Evolutionary conservation across 1,284 basidiomycete species (phyloP), one percentile per base, ranked within the genome.

Genomic region (Moesziomyces antarcticus): DNA sequence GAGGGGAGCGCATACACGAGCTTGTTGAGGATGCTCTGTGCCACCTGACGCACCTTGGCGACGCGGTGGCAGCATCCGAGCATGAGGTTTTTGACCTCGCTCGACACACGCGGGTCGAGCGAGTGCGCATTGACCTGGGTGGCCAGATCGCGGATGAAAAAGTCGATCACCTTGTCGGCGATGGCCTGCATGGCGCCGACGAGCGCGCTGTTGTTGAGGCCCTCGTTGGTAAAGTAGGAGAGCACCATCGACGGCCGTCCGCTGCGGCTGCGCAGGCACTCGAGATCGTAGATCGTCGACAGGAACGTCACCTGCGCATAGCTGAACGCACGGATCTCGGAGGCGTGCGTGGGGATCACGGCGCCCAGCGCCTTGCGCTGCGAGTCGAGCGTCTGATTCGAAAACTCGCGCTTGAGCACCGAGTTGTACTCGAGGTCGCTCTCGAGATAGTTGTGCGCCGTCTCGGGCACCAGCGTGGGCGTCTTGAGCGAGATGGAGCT

Each of bases 401-500:
- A 74, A 48, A 78, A 81, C 52, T 81, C 79, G 73, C 93, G 88
- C 68, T 82, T 81, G 51, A 99, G 89, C 30, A 96, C 91, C 9
- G 93, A 91, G 84, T 94, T 96, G 84, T 95, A 97, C 83, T 97
- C 94, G 22, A 98, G 88, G 72, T 95, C 93, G 78, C 92, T 93
- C 35, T 91, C 91, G 40, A 94, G 89, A 55, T 91, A 92, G 84
- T 97, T 94, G 71, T 90, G 90, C 1, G 92, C 89, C 63, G 90
- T 90, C 82, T 96, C 94, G 30, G 92, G 86, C 5, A 98, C 90
- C 66, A 97, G 88, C 1, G 90, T 87, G 1, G 96, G 97, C 1
- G 95, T 95, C 85, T 94, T 95, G 37, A 88, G 86, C 33, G 96
- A 92, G 69, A 99, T 94, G 21, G 90, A 89, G 25, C 88, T 87